These are phyloP conservation scores for Wallacemonas rigidus DNA, from an alignment of 208 protist species.

Conservation along the genomic window DNA sequence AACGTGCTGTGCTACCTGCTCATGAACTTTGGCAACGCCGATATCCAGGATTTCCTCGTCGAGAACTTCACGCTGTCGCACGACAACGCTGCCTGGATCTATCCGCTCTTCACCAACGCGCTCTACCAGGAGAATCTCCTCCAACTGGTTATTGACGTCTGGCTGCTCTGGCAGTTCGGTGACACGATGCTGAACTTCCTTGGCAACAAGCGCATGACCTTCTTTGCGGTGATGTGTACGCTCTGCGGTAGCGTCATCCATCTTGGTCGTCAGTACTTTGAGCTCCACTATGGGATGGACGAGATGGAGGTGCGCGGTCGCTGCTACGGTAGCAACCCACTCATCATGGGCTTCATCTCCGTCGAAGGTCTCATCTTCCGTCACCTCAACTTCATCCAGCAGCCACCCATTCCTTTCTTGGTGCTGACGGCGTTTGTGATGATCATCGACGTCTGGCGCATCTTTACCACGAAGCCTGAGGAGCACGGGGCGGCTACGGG, in stretches of 20 bases:
- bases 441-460: slow-evolving; percentile 90
- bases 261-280: slow-evolving; percentile 79
- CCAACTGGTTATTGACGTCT: slow-evolving; percentile 86
- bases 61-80: slow-evolving; percentile 89
- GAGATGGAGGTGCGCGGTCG: slow-evolving; percentile 83
- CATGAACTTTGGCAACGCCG: slow-evolving; percentile 81
- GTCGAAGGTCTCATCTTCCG: slow-evolving; percentile 90
- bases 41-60: slow-evolving; percentile 81
- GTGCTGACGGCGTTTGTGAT: slow-evolving; percentile 89
- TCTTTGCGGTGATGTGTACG: slow-evolving; percentile 72
- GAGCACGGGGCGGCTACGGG: slow-evolving; percentile 86
- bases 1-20: slow-evolving; percentile 80
- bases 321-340: slow-evolving; percentile 85
- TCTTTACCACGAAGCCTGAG: slow-evolving; percentile 81
- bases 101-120: slow-evolving; percentile 86
- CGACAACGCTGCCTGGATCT: slow-evolving; percentile 77
- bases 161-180: slow-evolving; percentile 85
- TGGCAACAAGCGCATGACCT: slow-evolving; percentile 78
- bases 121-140: slow-evolving; percentile 90
- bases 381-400: slow-evolving; percentile 90
- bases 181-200: slow-evolving; percentile 87
- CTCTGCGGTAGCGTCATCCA: slow-evolving; percentile 79
- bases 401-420: slow-evolving; percentile 88
- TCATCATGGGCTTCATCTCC: slow-evolving; percentile 86
- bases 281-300: slow-evolving; percentile 85